Evolutionary conservation across 495 filamentous ascomycete species (phyloP).

Genomic region (Podospora pseudocomata): DNA sequence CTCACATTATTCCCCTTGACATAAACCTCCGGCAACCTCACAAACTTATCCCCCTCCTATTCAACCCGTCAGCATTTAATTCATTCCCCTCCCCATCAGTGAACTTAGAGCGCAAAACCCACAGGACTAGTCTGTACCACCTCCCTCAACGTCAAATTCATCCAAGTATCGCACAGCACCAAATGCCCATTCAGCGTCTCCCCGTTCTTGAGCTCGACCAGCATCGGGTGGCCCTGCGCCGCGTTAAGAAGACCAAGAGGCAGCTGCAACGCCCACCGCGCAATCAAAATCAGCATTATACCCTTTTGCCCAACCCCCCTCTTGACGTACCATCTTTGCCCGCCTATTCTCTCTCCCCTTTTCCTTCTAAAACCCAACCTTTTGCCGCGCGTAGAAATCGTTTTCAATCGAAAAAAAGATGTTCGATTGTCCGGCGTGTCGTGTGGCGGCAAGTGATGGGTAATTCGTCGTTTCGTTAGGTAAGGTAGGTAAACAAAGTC

Average conservation of each 20-base stretch:
- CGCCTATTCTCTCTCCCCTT: no score
- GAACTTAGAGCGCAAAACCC: constrained; percentile 14
- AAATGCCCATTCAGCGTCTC: constrained; percentile 96
- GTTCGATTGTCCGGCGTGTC: no score
- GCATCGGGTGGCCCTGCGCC: constrained; percentile 97
- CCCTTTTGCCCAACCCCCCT: not conserved
- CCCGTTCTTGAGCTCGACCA: constrained; percentile 98
- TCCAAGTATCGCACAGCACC: constrained; percentile 96
- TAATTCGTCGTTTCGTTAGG: not conserved
- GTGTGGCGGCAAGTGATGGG: no score
- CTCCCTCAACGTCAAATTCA: constrained; percentile 96
- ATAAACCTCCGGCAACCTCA: constrained; percentile 86
- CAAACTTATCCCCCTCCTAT: constrained; percentile 88
- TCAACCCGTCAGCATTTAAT: constrained; percentile 12
- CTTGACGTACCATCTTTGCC: constrained; percentile 12
- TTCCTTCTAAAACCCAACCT: no score
- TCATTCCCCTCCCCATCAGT: not conserved
- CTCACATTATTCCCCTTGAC: constrained; percentile 93
- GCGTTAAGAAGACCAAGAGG: constrained; percentile 90
- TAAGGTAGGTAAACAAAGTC: not conserved
- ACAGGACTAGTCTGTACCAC: constrained; percentile 94
- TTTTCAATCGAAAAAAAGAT: no score
- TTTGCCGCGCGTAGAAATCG: no score
- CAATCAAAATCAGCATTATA: no score
- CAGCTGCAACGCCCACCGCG: constrained; percentile 50